phyloP scores from a whole-genome alignment of 805 yeast genomes.

The Cyberlindnera sargentensis region DNA sequence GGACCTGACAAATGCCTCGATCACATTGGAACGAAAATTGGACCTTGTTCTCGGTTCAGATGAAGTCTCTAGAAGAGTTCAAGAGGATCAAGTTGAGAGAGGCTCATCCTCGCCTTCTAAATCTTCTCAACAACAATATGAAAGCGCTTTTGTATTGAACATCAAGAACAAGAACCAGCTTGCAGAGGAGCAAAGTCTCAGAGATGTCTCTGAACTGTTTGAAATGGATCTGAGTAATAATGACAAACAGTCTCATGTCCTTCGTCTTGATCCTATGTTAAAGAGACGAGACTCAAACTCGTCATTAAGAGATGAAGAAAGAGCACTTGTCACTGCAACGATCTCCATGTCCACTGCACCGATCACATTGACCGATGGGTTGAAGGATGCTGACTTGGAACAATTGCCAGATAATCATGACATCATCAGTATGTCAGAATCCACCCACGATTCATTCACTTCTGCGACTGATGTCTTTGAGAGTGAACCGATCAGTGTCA shows the following conservation, averaged over 20 bases:
- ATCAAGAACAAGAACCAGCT: conserved; percentile 15
- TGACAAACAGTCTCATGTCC: conserved; percentile 12
- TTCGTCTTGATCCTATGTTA: conserved; percentile 22
- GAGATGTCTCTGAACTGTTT: conserved; percentile 27
- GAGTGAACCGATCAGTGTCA: conserved; percentile 3
- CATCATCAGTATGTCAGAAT: conserved; percentile 10
- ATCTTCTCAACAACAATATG: conserved; percentile 16
- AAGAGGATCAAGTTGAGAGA: conserved; percentile 17
- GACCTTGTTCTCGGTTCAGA: conserved; percentile 32
- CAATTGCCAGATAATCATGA: conserved; percentile 7
- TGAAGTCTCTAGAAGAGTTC: conserved; percentile 18
- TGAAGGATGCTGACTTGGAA: conserved; percentile 9
- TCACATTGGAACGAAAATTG: conserved; percentile 37
- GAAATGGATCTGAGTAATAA: conserved; percentile 29
- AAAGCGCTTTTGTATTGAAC: conserved; percentile 20
- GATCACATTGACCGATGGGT: conserved; percentile 12
- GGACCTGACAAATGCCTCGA: conserved; percentile 20
- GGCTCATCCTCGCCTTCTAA: conserved; percentile 20
- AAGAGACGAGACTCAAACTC: conserved; percentile 21
- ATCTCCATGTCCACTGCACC: conserved; percentile 10
- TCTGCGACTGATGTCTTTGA: conserved; percentile 19
- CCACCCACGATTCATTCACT: conserved; percentile 16
- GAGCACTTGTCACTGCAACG: conserved; percentile 11
- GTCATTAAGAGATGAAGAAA: conserved; percentile 22
- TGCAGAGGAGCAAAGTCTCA: conserved; percentile 22